Conservation (phyloP, 805 yeast genomes). For the Hanseniaspora singularis region DNA sequence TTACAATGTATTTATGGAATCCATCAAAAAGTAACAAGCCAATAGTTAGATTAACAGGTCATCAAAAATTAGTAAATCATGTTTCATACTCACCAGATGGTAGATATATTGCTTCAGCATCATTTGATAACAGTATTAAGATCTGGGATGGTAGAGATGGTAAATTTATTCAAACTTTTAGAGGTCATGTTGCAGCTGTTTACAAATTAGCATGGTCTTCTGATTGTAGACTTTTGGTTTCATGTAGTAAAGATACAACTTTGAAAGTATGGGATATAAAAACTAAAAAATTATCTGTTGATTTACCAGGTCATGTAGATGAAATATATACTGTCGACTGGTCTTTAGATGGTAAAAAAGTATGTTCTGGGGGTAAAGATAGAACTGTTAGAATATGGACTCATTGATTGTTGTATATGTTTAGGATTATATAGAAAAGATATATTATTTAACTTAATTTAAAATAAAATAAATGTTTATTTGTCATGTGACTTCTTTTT, state of each 20-base stretch:
- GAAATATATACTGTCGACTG: slow-evolving; percentile 96
- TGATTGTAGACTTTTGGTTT: slow-evolving; percentile 78
- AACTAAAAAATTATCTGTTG: slow-evolving; percentile 71
- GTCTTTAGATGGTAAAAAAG: slow-evolving; percentile 88
- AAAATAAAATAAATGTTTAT: no score
- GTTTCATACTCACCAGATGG: slow-evolving; percentile 96
- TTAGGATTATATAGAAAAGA: no score
- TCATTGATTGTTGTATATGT: slow-evolving; percentile 31
- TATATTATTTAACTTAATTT: no score
- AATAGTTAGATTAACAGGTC: slow-evolving; percentile 89
- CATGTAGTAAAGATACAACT: slow-evolving; percentile 93
- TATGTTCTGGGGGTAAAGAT: slow-evolving; percentile 97
- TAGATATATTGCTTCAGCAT: slow-evolving; percentile 74
- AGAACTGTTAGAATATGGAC: slow-evolving; percentile 91
- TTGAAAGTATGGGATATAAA: slow-evolving; percentile 92
- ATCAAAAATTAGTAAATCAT: slow-evolving; percentile 90
- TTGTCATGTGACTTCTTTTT: no score
- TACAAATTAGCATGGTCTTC: slow-evolving; percentile 97
- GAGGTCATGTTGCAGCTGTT: slow-evolving; percentile 97
- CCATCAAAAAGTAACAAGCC: slow-evolving; percentile 75
- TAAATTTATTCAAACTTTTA: slow-evolving; percentile 71
- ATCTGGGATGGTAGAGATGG: slow-evolving; percentile 95
- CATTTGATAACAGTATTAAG: slow-evolving; percentile 90
- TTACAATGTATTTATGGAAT: slow-evolving; percentile 96
- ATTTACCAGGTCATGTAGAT: slow-evolving; percentile 90